Evolutionary conservation across 164 flowering plant genomes (phyloP), one percentile per base, ranked within the genome.

Genomic region (Liquidambar formosana): DNA sequence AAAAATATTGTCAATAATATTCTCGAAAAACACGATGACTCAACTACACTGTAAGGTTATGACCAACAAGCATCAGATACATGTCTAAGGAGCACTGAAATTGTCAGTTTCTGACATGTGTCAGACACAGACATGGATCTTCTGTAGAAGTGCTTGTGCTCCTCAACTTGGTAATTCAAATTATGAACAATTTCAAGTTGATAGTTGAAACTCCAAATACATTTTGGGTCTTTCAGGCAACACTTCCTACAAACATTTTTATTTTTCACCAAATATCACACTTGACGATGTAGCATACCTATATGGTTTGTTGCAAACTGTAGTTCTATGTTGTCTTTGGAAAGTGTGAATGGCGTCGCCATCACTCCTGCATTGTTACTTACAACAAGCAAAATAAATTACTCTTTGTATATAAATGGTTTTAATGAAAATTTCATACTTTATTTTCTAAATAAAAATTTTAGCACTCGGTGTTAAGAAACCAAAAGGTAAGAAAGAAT

Each of bases 321-420:
- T 54, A 85, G 74, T 74, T 91, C 97, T 59, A 91, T 75, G 58
- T 79, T 80, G 74, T 91, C 92, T 66, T 75, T 73, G 48, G 97
- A 89, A 25, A 89, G 86, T 73, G 65, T 80, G 80, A 83, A 89
- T 5, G 92, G 94, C 8, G 84, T 79, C 2, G 82, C 86, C 91
- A 91, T 86, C 13, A 89, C 46, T 43, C 92, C 96, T 74, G 96
- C 96, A 81, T 89, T 91, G 70, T 91, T 91, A 59, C 96, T 88
- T 52, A 26, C 56, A 71, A 64, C 43, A 28, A 44, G 68, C n/a
- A 33, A 61, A 53, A 62, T 9, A 25, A 23, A 47, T 21, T 12
- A 11, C 0, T 45, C 25, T 26, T 5, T 18, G 47, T 57, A 58
- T 58, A 53, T 10, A 16, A n/a, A 46, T 10, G 33, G 33, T 21